Percentiles rank a stretch among this genome's conserved stretches.
Conservation (phyloP, 164 flowering plant species). For the Aristolochia californica region DNA sequence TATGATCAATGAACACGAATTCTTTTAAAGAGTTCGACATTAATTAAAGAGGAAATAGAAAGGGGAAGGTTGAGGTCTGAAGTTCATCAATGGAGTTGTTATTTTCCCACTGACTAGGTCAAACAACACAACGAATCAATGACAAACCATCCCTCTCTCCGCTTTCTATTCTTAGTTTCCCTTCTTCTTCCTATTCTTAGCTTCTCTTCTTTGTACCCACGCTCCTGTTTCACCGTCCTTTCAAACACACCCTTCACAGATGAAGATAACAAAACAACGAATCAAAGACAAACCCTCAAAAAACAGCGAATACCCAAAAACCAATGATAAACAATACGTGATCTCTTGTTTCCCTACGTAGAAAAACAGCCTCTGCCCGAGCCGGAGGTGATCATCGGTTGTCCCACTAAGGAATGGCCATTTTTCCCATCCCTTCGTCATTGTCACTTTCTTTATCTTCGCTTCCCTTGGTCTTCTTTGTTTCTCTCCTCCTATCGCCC, state of each 20-base stretch:
- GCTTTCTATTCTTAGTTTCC: neutral
- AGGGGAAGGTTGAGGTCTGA: too few species aligned
- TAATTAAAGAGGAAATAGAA: too few species aligned
- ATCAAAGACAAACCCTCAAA: neutral
- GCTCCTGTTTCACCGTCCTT: neutral
- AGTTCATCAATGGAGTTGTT: neutral
- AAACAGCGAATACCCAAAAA: neutral
- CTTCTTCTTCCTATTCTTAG: too few species aligned
- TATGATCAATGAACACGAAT: too few species aligned
- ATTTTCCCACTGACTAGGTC: neutral
- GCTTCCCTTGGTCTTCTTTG: constrained; percentile 2
- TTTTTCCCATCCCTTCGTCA: constrained; percentile 25
- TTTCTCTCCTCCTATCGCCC: constrained; percentile 2
- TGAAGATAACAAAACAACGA: too few species aligned
- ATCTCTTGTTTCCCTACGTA: constrained; percentile 10
- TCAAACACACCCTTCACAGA: neutral
- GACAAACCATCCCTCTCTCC: neutral
- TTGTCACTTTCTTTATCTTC: too few species aligned
- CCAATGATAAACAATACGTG: neutral
- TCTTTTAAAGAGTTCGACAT: too few species aligned
- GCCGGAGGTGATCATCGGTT: constrained; percentile 12
- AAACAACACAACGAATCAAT: neutral
- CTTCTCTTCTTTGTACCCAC: neutral
- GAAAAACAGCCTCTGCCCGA: constrained; percentile 25
- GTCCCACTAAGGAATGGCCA: constrained; percentile 42